Base-by-base conservation (phyloP, 1,139 yeast genomes). In the Meyerozyma athensensis region DNA sequence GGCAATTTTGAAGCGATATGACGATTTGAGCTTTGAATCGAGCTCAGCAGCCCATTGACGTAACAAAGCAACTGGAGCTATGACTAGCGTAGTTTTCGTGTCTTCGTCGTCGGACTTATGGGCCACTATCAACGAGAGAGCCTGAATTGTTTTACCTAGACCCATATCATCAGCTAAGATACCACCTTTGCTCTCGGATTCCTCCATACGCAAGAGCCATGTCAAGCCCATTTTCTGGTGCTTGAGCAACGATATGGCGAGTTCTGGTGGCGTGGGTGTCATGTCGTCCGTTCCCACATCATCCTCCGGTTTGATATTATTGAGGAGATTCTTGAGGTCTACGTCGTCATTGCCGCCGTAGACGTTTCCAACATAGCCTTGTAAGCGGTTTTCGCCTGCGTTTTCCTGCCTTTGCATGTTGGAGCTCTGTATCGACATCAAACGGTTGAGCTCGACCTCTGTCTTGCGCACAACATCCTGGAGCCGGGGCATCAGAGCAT, bases 141-240 rank as follows among this genome's bases (percentile, higher is more conserved):
- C 76, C 59, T 89, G 97, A 31, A 89, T 79, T 0, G 97, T 89
- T 58, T 89, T 90, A 43, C 96, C 97, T 22, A 89, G 65, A 22
- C 96, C 97, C 97, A 89, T 89, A 63, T 86, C 96, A 61, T 89
- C 97, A 1, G 96, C 96, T 30, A 89, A 62, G 21, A 89, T 72
- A 2, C 96, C 96, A 19, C 97, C 97, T 43, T 72, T 72, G 3
- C 68, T 61, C 21, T 55, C 59, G 3, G 72, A 60, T n/a, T 67
- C 62, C 49, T 87, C 96, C 70, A 76, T 79, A 26, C 81, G 69
- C 34, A 74, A 52, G 47, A 92, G 63, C 97, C 97, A 92, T 3
- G 81, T 73, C 20, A 92, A 68, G 1, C 97, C 97, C 43, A 82
- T 68, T 39, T 87, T 71, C 61, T 92, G 98, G 63, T 92, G 97